Base-by-base conservation (phyloP, 495 filamentous ascomycete genomes). In the Lasiosphaeris hirsuta region DNA sequence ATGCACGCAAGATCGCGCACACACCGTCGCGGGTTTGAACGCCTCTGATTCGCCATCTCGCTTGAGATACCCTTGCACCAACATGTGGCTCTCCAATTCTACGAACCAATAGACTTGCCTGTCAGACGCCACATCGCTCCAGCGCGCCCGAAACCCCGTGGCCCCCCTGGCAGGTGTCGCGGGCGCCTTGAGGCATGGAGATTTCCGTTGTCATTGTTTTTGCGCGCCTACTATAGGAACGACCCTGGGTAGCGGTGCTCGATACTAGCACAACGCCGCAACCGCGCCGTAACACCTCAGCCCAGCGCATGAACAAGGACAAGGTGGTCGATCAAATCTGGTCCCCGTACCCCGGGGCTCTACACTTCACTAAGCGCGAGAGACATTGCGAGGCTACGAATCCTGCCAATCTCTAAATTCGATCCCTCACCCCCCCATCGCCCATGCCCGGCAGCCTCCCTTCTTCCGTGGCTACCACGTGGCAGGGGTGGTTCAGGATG, bases 1-100 rank as follows among this genome's bases (percentile, higher is more conserved):
- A 65, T 69, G 61, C 63, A 65, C 38, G 61, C 68, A 61, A 63
- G 68, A 69, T 70, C 70, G 57, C 59, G 41, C 55, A 48, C 60
- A 58, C 67, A 57, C 63, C 56, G 59, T 69, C 62, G 57, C 53
- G 38, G 19, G n/a, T 19, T 34, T 14, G 9, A 37, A 42, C 13
- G 33, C 44, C 38, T 57, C 56, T 69, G 57, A 70, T 70, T 70
- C 52, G 68, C 39, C 14, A 17, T 42, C 10, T n/a, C 5, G 34
- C 18, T 2, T 46, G 36, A 18, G 18, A 17, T 10, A 38, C 38
- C 52, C 57, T 53, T 61, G 60, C 45, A 33, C 39, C 30, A 50
- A 48, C 52, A 58, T 61, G 46, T 57, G 58, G 46, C 56, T 56
- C 56, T 30, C n/a, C 19, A 51, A 49, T 45, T 19, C 39, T 14